These are phyloP conservation scores for Schizophyllum commune DNA, from an alignment of 1,284 basidiomycete genomes.

Conservation along the genomic window DNA sequence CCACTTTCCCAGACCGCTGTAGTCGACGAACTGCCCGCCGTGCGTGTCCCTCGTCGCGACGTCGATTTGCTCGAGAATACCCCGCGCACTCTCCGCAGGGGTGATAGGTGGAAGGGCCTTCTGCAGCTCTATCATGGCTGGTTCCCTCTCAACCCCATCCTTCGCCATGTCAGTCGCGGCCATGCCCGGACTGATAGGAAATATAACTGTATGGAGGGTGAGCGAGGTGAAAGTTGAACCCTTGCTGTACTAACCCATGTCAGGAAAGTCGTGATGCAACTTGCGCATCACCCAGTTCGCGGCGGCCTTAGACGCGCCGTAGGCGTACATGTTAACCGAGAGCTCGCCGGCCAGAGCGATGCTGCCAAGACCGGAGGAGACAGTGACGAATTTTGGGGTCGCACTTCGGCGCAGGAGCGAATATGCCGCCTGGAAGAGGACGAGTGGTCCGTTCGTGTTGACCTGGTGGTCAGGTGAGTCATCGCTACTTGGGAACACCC, in stretches of 20 bases:
- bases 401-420: neutral
- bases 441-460: slow-evolving; percentile 1
- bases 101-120: neutral
- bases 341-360: neutral
- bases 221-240: neutral
- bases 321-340: neutral
- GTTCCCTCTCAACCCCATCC: neutral
- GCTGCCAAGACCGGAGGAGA: neutral
- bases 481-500: too few relatives aligned
- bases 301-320: neutral
- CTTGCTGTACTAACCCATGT: neutral
- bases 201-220: neutral
- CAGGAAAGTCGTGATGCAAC: neutral
- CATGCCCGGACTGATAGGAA: neutral
- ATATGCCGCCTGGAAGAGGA: slow-evolving; percentile 5
- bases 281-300: neutral
- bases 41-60: neutral
- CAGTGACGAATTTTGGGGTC: neutral
- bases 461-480: neutral
- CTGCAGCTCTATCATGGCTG: neutral
- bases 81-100: neutral
- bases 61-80: neutral
- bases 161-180: neutral
- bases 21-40: neutral
- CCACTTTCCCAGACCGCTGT: neutral